Evolutionary conservation across 768 basidiomycete species (phyloP).

Genomic region (Pseudohyphozyma bogoriensis): DNA sequence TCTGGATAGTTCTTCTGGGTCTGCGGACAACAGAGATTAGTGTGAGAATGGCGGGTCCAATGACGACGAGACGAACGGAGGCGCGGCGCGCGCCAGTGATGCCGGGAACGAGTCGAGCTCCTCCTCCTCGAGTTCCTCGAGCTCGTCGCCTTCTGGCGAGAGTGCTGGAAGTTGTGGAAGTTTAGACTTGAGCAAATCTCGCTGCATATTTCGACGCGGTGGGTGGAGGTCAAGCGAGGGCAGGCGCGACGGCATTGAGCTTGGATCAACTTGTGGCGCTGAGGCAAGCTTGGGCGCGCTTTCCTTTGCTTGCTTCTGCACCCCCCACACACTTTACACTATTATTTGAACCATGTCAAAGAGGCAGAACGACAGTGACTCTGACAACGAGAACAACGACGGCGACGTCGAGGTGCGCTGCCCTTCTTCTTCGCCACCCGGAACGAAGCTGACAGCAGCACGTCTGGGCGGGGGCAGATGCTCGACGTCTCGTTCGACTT

Average conservation of each 20-base stretch:
- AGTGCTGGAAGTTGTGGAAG: constrained; percentile 61
- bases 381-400: no score
- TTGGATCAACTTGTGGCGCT: no score
- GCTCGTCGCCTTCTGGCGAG: constrained; percentile 38
- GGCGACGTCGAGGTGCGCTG: no score
- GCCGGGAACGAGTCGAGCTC: constrained; percentile 48
- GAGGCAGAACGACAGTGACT: no score
- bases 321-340: no score
- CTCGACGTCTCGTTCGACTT: constrained; percentile 90
- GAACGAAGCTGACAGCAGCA: no score
- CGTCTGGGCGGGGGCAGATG: constrained; percentile 45
- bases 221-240: no score
- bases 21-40: constrained; percentile 21
- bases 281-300: no score
- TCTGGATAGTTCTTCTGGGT: constrained; percentile 33
- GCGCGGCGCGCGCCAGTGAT: background rate
- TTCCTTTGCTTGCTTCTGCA: no score
- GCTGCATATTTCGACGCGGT: constrained; percentile 60
- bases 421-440: no score
- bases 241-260: no score
- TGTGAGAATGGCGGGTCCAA: constrained; percentile 5
- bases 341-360: no score
- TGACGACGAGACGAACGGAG: background rate
- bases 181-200: constrained; percentile 65
- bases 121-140: constrained; percentile 44